Evolutionary conservation across 225 moss, liverwort and hornwort species (phyloP).

Genomic region (Sphagnum tenellum): DNA sequence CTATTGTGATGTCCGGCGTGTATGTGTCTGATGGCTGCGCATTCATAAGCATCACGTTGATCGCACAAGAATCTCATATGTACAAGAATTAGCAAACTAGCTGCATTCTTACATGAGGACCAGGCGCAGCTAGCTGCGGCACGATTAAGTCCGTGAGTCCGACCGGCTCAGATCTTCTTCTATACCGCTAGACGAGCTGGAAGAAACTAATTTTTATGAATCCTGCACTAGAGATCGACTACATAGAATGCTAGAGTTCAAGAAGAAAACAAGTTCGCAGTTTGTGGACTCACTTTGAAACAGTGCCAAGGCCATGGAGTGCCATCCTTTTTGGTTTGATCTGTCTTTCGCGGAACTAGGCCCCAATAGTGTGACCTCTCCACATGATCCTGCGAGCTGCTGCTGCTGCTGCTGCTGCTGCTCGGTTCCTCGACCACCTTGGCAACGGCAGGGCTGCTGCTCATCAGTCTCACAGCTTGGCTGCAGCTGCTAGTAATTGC

Average conservation of each 20-base stretch:
- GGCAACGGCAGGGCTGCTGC: no score
- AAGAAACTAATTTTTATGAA: not conserved
- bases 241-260: not conserved
- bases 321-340: conserved; percentile 56
- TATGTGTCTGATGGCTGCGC: conserved; percentile 76
- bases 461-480: no score
- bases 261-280: not conserved
- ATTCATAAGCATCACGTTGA: not conserved
- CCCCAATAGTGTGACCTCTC: conserved; percentile 80
- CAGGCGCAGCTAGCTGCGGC: no score
- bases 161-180: no score
- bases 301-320: conserved; percentile 80
- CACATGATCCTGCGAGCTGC: no score
- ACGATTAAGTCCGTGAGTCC: no score
- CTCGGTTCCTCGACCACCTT: no score
- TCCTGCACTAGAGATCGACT: not conserved
- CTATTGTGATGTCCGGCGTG: conserved; percentile 34
- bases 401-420: no score
- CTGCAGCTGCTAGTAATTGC: no score
- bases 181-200: no score
- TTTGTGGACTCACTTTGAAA: conserved; percentile 38
- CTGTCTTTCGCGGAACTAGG: conserved; percentile 27
- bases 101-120: no score
- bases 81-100: no score
- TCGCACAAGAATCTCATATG: not conserved